Evolutionary conservation across 345 rosid genomes (phyloP).

Genomic region (Geranium rotundifolium): DNA sequence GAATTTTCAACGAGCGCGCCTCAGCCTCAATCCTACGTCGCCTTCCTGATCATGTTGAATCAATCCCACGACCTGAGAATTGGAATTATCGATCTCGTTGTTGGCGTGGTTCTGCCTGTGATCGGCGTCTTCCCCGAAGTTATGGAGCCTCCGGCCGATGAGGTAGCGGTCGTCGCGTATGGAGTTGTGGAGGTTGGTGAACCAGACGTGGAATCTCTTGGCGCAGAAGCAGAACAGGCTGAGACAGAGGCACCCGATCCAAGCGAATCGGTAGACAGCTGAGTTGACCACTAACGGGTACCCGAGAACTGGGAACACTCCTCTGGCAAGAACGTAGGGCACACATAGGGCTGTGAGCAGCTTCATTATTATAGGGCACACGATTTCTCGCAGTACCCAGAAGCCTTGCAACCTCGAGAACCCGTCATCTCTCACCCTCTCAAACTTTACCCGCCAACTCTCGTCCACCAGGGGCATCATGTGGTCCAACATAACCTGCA

Average conservation of each 20-base stretch:
- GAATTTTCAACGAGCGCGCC: conserved; percentile 28
- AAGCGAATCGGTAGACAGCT: conserved; percentile 88
- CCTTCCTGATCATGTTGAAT: conserved; percentile 33
- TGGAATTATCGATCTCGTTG: conserved; percentile 15
- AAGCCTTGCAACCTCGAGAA: conserved; percentile 87
- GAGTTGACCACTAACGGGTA: conserved; percentile 89
- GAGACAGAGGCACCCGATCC: conserved; percentile 87
- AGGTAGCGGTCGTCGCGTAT: conserved; percentile 94
- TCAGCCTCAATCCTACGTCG: conserved; percentile 46
- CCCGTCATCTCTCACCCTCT: conserved; percentile 91
- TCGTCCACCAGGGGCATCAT: conserved; percentile 97
- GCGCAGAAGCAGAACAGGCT: conserved; percentile 70
- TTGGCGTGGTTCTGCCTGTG: conserved; percentile 21
- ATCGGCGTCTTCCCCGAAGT: conserved; percentile 52
- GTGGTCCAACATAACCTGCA: conserved; percentile 92
- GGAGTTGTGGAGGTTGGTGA: conserved; percentile 97
- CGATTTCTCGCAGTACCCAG: conserved; percentile 88
- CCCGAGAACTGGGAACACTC: conserved; percentile 85
- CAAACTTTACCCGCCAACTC: conserved; percentile 83
- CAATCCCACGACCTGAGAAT: conserved; percentile 16
- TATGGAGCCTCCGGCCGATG: conserved; percentile 85
- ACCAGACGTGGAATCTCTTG: conserved; percentile 84
- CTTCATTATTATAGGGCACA: conserved; percentile 85
- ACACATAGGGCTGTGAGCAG: conserved; percentile 90
- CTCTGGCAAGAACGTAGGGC: conserved; percentile 84